Evolutionary conservation across 352 stramenopile genomes (phyloP), one percentile per base, ranked within the genome.

Genomic region (Phytophthora megakarya): DNA sequence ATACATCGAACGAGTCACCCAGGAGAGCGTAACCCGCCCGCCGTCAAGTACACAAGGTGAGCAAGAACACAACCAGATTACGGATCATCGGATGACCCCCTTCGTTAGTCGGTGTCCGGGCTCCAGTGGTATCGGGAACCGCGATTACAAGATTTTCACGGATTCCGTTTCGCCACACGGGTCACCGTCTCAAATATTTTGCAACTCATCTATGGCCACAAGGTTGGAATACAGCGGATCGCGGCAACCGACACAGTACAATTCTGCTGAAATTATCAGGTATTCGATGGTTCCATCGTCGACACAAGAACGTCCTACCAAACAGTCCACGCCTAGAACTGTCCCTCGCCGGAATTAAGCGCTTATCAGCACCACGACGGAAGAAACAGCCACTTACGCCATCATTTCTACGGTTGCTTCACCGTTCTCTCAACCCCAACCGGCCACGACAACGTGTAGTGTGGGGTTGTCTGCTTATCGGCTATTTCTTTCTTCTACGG

Each of bases 381-480:
- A 63, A 63, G 55, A 63, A 63, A 43, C 37, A 56, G 26, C 38
- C 58, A 11, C 3, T 66, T 5, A 66, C 42, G 9, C 47, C 39
- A 25, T 15, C 39, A 59, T 59, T 59, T 12, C 21, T 47, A 11
- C 40, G 18, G 15, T 0, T 28, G 3, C 19, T 28, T 12, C 19
- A 22, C 5, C 40, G 40, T 3, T 47, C 19, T 30, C 40, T 47
- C 21, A 7, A 5, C 9, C 5, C 28, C 2, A 18, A 1, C 40
- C 3, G 28, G 5, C 40, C 18, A 43, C 45, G 38, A 0, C 52
- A 68, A 21, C 61, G 59, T 3, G 50, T 67, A 11, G 15, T 68
- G 11, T 75, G 61, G 45, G 67, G 55, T 23, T 37, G 56, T 35
- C 19, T 74, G 9, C 18, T 75, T 3, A 21, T 65, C n/a, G 67